Conservation (phyloP, 768 basidiomycete genomes). For the Boletus coccyginus region DNA sequence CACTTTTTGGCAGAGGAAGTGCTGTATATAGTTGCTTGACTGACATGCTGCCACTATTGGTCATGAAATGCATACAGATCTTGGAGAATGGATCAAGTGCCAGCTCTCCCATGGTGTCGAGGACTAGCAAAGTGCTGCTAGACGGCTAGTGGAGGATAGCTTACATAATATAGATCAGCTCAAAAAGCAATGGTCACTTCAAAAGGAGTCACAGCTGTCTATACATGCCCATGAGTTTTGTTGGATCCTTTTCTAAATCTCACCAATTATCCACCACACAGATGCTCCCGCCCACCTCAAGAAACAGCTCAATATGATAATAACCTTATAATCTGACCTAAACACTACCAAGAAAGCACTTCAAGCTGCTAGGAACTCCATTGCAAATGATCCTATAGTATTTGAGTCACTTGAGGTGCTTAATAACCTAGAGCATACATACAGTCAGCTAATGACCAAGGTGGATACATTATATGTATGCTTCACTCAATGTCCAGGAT, state of each 20-base stretch:
- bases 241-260: not conserved
- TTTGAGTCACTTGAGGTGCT: too few species aligned
- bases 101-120: too few species aligned
- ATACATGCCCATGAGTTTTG: constrained; percentile 20
- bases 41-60: constrained; percentile 19
- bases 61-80: not conserved
- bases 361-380: too few species aligned
- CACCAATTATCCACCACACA: not conserved
- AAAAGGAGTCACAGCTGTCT: constrained; percentile 32
- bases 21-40: constrained; percentile 35
- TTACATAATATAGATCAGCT: constrained; percentile 16
- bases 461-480: too few species aligned
- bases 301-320: not conserved
- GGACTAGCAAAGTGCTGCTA: constrained; percentile 12
- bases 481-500: not conserved
- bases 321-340: not conserved
- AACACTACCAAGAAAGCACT: too few species aligned
- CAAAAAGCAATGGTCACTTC: constrained; percentile 31
- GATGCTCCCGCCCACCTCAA: not conserved
- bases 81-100: constrained; percentile 31
- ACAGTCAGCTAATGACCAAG: too few species aligned
- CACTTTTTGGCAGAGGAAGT: constrained; percentile 16
- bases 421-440: too few species aligned
- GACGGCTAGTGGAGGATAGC: constrained; percentile 4
- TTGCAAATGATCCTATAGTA: too few species aligned